Evolutionary conservation across 331 rosid species (phyloP).

Genomic region (Stylosanthes scabra): DNA sequence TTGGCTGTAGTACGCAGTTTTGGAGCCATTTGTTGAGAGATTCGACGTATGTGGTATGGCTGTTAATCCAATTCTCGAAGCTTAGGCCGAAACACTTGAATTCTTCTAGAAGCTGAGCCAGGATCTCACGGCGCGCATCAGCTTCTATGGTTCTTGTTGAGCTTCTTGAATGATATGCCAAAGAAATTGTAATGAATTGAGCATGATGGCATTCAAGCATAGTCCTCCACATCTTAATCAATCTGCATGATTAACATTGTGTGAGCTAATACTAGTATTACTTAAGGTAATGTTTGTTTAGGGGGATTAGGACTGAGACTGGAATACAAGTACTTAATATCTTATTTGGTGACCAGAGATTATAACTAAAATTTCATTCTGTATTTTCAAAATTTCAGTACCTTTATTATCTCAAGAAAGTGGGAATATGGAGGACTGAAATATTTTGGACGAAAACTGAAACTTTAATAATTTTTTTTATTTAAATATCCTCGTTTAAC

Average conservation of each 20-base stretch:
- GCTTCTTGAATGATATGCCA: constrained; percentile 75
- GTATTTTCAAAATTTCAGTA: too few relatives aligned
- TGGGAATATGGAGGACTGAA: too few relatives aligned
- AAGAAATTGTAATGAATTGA: constrained; percentile 79
- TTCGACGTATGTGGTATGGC: constrained; percentile 70
- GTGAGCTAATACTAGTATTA: constrained; percentile 3
- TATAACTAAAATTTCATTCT: too few relatives aligned
- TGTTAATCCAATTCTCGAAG: constrained; percentile 78
- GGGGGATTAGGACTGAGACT: too few relatives aligned
- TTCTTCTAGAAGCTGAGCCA: constrained; percentile 61
- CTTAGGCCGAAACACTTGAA: constrained; percentile 69
- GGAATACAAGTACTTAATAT: too few relatives aligned
- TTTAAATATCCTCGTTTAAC: too few relatives aligned
- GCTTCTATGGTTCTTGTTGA: constrained; percentile 50
- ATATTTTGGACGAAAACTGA: too few relatives aligned
- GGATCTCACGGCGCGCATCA: constrained; percentile 52
- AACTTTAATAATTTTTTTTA: too few relatives aligned
- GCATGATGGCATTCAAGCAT: constrained; percentile 92
- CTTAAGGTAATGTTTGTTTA: too few relatives aligned
- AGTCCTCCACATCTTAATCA: constrained; percentile 81
- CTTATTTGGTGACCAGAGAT: too few relatives aligned
- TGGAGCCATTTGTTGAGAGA: constrained; percentile 78
- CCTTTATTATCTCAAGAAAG: too few relatives aligned
- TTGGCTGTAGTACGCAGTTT: constrained; percentile 63
- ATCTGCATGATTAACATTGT: constrained; percentile 43